phyloP scores from a whole-genome alignment of 2,329 filamentous ascomycete genomes.

The Sarocladium brachiariae region DNA sequence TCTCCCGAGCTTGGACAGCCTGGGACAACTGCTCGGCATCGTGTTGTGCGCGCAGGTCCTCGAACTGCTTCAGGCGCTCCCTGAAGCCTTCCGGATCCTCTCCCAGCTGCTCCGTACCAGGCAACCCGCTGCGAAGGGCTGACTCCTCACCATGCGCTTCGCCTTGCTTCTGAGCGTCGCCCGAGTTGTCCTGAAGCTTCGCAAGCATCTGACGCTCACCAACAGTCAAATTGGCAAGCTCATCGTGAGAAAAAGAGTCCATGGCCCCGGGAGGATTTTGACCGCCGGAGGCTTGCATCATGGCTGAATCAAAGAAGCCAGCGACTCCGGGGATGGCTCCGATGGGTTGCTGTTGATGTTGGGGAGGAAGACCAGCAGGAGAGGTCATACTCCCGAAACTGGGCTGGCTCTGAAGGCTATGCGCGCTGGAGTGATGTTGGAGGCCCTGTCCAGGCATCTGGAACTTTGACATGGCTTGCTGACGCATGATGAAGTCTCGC shows the following conservation, averaged over 20 bases:
- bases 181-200: slow-evolving; percentile 20
- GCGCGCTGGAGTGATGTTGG: slow-evolving; percentile 90
- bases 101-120: slow-evolving; percentile 41
- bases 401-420: slow-evolving; percentile 93
- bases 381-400: slow-evolving; percentile 93
- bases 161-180: slow-evolving; percentile 9
- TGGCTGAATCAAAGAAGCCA: slow-evolving; percentile 62
- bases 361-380: slow-evolving; percentile 54
- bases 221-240: slow-evolving; percentile 58
- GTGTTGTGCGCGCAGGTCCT: slow-evolving; percentile 67
- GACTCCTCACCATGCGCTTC: slow-evolving; percentile 27
- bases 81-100: slow-evolving; percentile 53
- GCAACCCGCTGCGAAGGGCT: slow-evolving; percentile 39
- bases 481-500: slow-evolving; percentile 83
- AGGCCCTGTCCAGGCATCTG: slow-evolving; percentile 49
- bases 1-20: slow-evolving; percentile 17
- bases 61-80: slow-evolving; percentile 77
- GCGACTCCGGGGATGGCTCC: slow-evolving; percentile 49
- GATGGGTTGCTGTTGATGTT: slow-evolving; percentile 41
- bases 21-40: slow-evolving; percentile 45
- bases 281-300: slow-evolving; percentile 30
- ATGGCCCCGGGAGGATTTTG: slow-evolving; percentile 26
- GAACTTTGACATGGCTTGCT: slow-evolving; percentile 71
- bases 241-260: slow-evolving; percentile 62
- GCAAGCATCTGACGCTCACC: slow-evolving; percentile 48